phyloP scores from a whole-genome alignment of 345 rosid genomes.

The Bruguiera gymnorhiza region DNA sequence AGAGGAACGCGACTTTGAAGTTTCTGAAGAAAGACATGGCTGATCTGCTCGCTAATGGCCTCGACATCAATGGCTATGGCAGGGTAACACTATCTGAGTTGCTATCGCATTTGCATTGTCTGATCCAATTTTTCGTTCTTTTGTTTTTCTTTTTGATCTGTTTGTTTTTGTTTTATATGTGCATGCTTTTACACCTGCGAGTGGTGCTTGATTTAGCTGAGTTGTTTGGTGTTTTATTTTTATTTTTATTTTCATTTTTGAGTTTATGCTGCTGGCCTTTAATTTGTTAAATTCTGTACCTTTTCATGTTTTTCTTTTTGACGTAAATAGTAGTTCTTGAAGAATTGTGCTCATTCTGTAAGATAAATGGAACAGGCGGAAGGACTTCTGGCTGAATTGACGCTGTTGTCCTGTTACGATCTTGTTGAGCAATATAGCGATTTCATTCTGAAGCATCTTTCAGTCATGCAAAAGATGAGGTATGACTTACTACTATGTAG shows the following conservation, averaged over 20 bases:
- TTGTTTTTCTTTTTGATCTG: not conserved
- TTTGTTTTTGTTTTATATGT: not conserved
- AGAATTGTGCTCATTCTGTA: conserved; percentile 5
- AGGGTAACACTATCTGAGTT: conserved; percentile 41
- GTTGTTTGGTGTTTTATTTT: too few relatives aligned
- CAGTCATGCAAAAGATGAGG: conserved; percentile 68
- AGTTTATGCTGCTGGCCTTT: too few relatives aligned
- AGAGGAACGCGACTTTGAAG: conserved; percentile 78
- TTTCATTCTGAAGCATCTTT: conserved; percentile 60
- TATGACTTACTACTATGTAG: conserved; percentile 18
- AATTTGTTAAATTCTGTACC: too few relatives aligned
- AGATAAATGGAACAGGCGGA: conserved; percentile 55
- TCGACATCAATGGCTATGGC: conserved; percentile 71
- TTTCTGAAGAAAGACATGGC: conserved; percentile 84
- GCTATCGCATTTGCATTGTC: not conserved
- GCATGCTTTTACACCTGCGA: too few relatives aligned
- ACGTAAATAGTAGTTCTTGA: not conserved
- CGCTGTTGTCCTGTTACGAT: conserved; percentile 60
- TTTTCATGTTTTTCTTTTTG: too few relatives aligned
- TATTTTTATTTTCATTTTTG: too few relatives aligned
- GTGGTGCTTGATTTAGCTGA: too few relatives aligned
- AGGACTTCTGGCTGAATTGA: conserved; percentile 72
- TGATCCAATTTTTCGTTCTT: conserved; percentile 7
- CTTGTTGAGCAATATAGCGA: conserved; percentile 62
- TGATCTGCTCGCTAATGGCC: conserved; percentile 84